Evolutionary conservation across 257 asterid genomes (phyloP).

Genomic region (Capsicum rhomboideum): DNA sequence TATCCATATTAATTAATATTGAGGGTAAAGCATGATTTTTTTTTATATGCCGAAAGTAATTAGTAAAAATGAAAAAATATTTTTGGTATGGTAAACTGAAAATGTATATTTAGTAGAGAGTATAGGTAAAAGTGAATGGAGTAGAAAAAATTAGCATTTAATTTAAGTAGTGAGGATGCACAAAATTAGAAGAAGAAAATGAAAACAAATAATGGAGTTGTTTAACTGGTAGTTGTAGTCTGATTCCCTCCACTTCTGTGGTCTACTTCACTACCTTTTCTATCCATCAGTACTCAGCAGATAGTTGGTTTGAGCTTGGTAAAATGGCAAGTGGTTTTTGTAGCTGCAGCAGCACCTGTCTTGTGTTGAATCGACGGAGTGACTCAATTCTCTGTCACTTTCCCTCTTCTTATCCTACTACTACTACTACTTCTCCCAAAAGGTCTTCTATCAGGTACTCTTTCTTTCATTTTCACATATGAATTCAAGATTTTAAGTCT

Average conservation of each 20-base stretch:
- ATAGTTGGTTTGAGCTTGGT: background rate
- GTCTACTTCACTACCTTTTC: background rate
- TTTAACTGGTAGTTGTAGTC: background rate
- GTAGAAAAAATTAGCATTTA: too few relatives aligned
- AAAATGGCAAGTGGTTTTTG: background rate
- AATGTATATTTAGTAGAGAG: too few relatives aligned
- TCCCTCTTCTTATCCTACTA: background rate
- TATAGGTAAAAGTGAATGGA: too few relatives aligned
- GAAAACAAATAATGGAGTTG: background rate
- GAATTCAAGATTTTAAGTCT: background rate
- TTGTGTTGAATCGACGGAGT: background rate
- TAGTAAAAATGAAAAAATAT: too few relatives aligned
- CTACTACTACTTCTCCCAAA: background rate
- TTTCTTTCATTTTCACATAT: background rate
- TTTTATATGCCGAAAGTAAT: too few relatives aligned
- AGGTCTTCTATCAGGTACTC: background rate
- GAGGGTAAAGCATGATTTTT: too few relatives aligned
- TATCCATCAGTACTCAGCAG: constrained; percentile 1
- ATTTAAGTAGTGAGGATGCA: too few relatives aligned
- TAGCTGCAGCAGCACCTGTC: background rate
- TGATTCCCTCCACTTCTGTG: background rate
- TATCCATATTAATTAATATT: too few relatives aligned
- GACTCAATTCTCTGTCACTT: background rate
- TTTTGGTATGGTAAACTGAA: too few relatives aligned
- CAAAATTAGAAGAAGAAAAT: background rate